Conservation (phyloP, 2,329 filamentous ascomycete species). For the Exserohilum turcica region DNA sequence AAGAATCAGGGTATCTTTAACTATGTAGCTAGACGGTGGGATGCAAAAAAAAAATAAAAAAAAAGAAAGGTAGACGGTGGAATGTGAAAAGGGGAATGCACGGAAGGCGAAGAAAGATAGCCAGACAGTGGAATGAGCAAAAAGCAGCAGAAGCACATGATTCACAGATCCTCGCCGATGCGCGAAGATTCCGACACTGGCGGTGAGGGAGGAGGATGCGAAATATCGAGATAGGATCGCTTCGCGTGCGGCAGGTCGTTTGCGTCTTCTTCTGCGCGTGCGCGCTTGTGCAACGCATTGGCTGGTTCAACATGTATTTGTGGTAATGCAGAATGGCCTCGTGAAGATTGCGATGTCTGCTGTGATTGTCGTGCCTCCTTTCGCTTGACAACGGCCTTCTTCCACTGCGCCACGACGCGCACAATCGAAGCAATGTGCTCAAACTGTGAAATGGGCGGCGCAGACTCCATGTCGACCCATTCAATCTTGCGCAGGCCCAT, state of each 20-base stretch:
- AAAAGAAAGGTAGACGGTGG: neutral
- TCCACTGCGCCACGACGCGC: slow-evolving; percentile 38
- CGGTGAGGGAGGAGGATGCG: slow-evolving; percentile 34
- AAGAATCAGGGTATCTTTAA: neutral
- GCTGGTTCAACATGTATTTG: slow-evolving; percentile 2
- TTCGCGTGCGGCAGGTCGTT: slow-evolving; percentile 26
- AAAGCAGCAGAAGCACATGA: no score
- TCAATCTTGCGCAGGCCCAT: slow-evolving; percentile 40
- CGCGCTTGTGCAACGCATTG: slow-evolving; percentile 25
- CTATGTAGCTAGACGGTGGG: neutral
- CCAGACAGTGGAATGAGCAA: neutral
- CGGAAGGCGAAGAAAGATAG: neutral
- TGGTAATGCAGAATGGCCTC: neutral
- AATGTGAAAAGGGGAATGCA: no score
- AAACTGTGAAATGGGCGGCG: slow-evolving; percentile 31
- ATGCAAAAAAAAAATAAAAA: neutral
- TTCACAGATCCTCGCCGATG: neutral
- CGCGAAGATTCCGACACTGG: slow-evolving; percentile 33
- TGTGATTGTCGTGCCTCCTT: slow-evolving; percentile 16
- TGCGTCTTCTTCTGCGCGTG: slow-evolving; percentile 20
- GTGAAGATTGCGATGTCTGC: neutral
- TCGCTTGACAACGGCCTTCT: slow-evolving; percentile 28
- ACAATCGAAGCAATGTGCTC: slow-evolving; percentile 34
- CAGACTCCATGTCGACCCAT: slow-evolving; percentile 38
- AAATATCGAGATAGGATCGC: slow-evolving; percentile 20